These are phyloP conservation scores for Didymella arachidicola DNA, from an alignment of 2,329 filamentous ascomycete species.

Conservation along the genomic window DNA sequence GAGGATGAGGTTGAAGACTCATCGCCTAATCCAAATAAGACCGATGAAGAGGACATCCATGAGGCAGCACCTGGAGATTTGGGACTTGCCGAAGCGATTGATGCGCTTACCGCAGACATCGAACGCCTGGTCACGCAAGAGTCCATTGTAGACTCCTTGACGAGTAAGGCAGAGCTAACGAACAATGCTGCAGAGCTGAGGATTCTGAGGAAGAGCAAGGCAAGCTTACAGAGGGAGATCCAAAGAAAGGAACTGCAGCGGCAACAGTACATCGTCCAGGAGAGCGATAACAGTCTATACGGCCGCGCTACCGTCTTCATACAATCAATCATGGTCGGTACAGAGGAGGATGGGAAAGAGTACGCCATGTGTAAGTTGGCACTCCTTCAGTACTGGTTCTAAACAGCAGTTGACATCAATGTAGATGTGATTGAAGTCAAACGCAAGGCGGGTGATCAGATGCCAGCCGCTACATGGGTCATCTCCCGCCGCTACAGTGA, in stretches of 20 bases:
- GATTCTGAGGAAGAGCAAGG: conserved; percentile 91
- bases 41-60: conserved; percentile 82
- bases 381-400: not conserved
- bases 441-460: conserved; percentile 88
- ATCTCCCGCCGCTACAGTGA: conserved; percentile 95
- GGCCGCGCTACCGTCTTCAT: conserved; percentile 89
- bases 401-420: conserved; percentile 3
- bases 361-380: conserved; percentile 76
- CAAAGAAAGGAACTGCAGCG: conserved; percentile 92
- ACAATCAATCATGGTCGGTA: conserved; percentile 89
- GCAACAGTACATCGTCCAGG: conserved; percentile 96
- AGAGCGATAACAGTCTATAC: conserved; percentile 96
- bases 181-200: conserved; percentile 95
- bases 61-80: conserved; percentile 95
- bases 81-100: conserved; percentile 90
- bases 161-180: conserved; percentile 92
- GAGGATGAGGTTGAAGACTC: conserved; percentile 85
- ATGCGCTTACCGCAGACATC: conserved; percentile 85
- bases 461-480: conserved; percentile 94
- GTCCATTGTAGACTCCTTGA: conserved; percentile 87
- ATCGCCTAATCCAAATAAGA: conserved; percentile 62
- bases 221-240: conserved; percentile 90
- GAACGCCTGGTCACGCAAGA: conserved; percentile 88
- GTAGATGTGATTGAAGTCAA: conserved; percentile 86
- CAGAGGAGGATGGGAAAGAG: conserved; percentile 90